Conservation (phyloP, 768 basidiomycete species). For the Calocybe gangraenosa region DNA sequence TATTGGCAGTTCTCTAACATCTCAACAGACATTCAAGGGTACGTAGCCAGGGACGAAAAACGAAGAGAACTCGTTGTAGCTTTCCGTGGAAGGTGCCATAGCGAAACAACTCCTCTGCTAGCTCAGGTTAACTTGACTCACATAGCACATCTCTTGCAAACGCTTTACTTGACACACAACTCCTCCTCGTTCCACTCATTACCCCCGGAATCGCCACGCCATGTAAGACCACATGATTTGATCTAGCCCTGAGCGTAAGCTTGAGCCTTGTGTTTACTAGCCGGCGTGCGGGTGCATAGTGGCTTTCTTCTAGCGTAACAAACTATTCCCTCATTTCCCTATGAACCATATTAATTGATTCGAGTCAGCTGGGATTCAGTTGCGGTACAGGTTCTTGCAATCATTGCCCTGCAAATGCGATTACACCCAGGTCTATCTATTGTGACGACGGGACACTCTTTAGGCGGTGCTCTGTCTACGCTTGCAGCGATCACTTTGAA, state of each 20-base stretch:
- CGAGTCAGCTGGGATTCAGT: slow-evolving; percentile 47
- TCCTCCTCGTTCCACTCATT: slow-evolving; percentile 39
- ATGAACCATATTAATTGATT: neutral
- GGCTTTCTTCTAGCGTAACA: slow-evolving; percentile 47
- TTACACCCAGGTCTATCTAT: slow-evolving; percentile 34
- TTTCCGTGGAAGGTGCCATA: slow-evolving; percentile 43
- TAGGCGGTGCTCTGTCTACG: slow-evolving; percentile 49
- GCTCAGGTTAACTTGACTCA: neutral
- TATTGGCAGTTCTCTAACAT: slow-evolving; percentile 38
- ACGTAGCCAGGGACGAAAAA: slow-evolving; percentile 42
- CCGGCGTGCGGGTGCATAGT: slow-evolving; percentile 38
- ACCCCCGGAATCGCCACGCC: slow-evolving; percentile 40
- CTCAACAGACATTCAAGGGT: slow-evolving; percentile 43
- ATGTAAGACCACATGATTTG: slow-evolving; percentile 25
- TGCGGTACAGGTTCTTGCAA: slow-evolving; percentile 31
- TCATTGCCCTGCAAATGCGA: slow-evolving; percentile 31
- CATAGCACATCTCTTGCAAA: slow-evolving; percentile 38
- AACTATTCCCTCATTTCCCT: neutral
- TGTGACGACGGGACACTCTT: slow-evolving; percentile 48
- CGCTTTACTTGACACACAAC: slow-evolving; percentile 36
- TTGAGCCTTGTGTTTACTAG: slow-evolving; percentile 19
- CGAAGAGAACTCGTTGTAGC: slow-evolving; percentile 46
- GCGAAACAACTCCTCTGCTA: neutral
- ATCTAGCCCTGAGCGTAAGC: no score
- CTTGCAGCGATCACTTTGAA: slow-evolving; percentile 42